A percentile compares a stretch with the other conserved stretches of the same genome.
Evolutionary conservation across 1,284 basidiomycete genomes (phyloP).

Genomic region (Schizophyllum amplum): DNA sequence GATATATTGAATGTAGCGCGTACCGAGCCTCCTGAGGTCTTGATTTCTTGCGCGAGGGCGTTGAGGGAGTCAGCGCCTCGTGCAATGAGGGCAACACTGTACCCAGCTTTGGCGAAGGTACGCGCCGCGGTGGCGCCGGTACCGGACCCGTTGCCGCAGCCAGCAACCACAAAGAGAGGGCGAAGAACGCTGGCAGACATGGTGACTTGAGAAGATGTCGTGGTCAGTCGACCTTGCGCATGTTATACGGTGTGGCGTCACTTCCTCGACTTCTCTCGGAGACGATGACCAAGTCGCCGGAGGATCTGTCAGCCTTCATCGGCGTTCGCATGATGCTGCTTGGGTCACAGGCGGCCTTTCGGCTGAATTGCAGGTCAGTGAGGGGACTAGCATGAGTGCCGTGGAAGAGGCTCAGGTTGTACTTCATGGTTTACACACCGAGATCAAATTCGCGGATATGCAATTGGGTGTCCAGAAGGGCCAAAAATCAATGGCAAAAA

Average conservation of each 20-base stretch:
- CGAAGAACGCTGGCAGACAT: neutral
- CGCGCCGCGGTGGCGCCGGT: slow-evolving; percentile 16
- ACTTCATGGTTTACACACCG: no score
- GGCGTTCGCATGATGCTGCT: no score
- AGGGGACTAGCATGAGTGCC: no score
- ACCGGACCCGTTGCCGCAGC: slow-evolving; percentile 14
- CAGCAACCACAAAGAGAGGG: slow-evolving; percentile 10
- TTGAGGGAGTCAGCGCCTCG: slow-evolving; percentile 46
- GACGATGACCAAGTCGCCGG: neutral
- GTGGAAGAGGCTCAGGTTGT: no score
- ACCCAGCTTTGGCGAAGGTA: slow-evolving; percentile 58
- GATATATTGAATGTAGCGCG: slow-evolving; percentile 7
- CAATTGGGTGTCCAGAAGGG: no score
- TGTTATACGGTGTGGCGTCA: neutral
- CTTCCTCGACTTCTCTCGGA: neutral
- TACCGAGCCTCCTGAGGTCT: slow-evolving; percentile 52
- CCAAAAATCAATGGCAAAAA: no score
- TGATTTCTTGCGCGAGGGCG: slow-evolving; percentile 48
- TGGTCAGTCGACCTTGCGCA: neutral
- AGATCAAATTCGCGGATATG: no score
- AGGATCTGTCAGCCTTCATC: neutral
- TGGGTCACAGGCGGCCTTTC: no score
- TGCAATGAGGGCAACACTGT: slow-evolving; percentile 61
- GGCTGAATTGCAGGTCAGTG: no score
- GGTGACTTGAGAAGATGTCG: neutral